phyloP scores from a whole-genome alignment of 768 basidiomycete genomes.

The Rhodotorula graminis region DNA sequence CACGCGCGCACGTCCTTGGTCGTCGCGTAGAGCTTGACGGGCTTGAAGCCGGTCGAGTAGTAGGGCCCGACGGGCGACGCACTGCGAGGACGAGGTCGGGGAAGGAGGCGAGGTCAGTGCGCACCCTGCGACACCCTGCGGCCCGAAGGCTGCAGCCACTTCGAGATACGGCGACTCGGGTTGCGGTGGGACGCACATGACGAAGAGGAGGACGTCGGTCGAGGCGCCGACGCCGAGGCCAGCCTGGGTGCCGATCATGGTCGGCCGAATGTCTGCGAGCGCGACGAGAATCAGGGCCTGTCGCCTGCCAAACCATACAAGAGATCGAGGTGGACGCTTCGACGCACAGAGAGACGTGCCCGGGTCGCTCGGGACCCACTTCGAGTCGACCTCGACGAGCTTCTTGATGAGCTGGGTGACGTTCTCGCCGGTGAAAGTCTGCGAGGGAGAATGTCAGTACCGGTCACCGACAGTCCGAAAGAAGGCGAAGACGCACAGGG shows the following conservation, averaged over 20 bases:
- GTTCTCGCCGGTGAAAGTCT: constrained; percentile 70
- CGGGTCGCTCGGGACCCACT: constrained; percentile 84
- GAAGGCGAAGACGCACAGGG: constrained; percentile 20
- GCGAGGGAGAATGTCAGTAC: not conserved
- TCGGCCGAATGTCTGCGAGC: constrained; percentile 66
- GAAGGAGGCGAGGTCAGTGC: too few relatives aligned
- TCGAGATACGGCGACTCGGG: too few relatives aligned
- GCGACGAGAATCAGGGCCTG: not conserved
- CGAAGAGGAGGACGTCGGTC: constrained; percentile 74
- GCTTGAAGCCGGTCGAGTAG: constrained; percentile 54
- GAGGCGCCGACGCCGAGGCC: constrained; percentile 64
- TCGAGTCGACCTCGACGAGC: constrained; percentile 72
- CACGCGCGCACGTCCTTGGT: constrained; percentile 66
- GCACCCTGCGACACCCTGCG: too few relatives aligned
- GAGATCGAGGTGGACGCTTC: too few relatives aligned
- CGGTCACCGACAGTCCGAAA: not conserved
- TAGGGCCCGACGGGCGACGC: constrained; percentile 61
- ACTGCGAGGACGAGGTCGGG: not conserved
- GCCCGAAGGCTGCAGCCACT: too few relatives aligned
- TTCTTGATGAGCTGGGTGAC: constrained; percentile 76
- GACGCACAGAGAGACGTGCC: constrained; percentile 70
- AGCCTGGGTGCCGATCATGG: constrained; percentile 56
- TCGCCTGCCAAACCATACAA: too few relatives aligned
- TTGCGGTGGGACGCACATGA: constrained; percentile 53
- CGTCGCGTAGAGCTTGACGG: constrained; percentile 59